phyloP scores from a whole-genome alignment of 805 yeast species.

The Kazachstania kunashirensis region DNA sequence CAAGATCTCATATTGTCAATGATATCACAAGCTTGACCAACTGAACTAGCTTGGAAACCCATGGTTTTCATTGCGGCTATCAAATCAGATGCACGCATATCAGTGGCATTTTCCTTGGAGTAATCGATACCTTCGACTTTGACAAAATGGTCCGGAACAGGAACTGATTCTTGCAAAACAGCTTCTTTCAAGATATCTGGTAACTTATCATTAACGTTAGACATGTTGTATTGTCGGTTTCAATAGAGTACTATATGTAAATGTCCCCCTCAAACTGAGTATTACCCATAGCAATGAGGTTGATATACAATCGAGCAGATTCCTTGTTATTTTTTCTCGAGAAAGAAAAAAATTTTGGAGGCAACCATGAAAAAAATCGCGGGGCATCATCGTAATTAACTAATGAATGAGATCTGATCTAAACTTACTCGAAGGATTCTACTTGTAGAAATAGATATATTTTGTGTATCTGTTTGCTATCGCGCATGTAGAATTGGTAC shows the following conservation, averaged over 20 bases:
- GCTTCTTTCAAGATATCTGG: conserved; percentile 85
- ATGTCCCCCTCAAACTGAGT: no score
- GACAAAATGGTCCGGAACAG: conserved; percentile 72
- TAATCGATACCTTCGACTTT: conserved; percentile 87
- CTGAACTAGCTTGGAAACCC: conserved; percentile 94
- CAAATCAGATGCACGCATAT: conserved; percentile 72
- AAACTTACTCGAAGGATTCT: no score
- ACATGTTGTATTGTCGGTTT: no score
- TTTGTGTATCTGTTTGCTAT: conserved; percentile 20
- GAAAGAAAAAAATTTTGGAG: no score
- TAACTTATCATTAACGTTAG: conserved; percentile 31
- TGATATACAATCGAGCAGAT: no score
- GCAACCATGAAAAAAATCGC: no score
- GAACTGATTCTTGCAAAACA: conserved; percentile 75
- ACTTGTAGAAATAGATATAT: conserved; percentile 3
- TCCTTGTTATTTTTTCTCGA: no score
- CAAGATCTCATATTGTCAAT: conserved; percentile 86
- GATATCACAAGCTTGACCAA: conserved; percentile 84
- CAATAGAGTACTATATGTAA: no score
- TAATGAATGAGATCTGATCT: no score
- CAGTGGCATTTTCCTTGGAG: conserved; percentile 61
- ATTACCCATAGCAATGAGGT: no score
- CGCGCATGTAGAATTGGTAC: conserved; percentile 54
- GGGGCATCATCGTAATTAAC: no score
- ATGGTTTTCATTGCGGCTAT: conserved; percentile 77